phyloP scores from a whole-genome alignment of 306 rosid species.

The Fagus crenata region DNA sequence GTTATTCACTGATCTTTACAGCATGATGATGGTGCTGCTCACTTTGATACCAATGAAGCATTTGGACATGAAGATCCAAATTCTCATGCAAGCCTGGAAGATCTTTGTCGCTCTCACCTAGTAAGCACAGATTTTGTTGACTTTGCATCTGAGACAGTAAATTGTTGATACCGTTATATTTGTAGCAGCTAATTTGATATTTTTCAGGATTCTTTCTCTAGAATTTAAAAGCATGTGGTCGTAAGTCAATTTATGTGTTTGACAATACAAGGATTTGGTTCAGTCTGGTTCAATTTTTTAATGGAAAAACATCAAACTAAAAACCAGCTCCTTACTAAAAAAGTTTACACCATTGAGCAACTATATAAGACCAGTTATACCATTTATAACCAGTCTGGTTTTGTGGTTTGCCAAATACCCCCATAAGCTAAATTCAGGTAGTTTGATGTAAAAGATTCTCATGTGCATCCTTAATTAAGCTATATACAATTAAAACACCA shows the following conservation, averaged over 20 bases:
- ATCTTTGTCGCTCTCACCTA: slow-evolving; percentile 93
- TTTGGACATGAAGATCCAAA: slow-evolving; percentile 47
- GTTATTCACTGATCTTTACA: slow-evolving; percentile 36
- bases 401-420: neutral
- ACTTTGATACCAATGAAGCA: slow-evolving; percentile 47
- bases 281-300: neutral
- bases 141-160: slow-evolving; percentile 3
- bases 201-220: neutral
- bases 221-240: neutral
- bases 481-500: neutral
- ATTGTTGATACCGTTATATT: neutral
- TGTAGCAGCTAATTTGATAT: neutral
- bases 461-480: neutral
- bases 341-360: too few relatives aligned
- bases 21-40: slow-evolving; percentile 48
- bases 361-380: neutral
- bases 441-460: neutral
- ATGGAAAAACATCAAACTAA: neutral
- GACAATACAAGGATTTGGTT: neutral
- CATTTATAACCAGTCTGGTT: neutral
- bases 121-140: slow-evolving; percentile 42
- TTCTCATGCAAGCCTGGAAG: slow-evolving; percentile 73
- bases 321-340: too few relatives aligned
- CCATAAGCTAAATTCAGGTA: neutral
- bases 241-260: neutral